Base-by-base conservation (phyloP, 2,329 filamentous ascomycete genomes). In the Penicillium sp. region DNA sequence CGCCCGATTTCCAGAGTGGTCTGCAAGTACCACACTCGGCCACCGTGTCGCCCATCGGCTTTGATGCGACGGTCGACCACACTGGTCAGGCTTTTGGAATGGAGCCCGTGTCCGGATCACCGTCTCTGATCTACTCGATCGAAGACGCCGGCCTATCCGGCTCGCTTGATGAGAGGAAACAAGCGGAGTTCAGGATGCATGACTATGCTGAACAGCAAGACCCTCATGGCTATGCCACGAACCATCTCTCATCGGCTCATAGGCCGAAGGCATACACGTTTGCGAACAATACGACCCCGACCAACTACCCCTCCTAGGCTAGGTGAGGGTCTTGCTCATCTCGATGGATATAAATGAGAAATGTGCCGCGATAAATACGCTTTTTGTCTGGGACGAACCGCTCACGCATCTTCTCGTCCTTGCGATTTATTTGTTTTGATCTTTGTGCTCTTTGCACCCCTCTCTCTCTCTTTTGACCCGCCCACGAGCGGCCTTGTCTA, bases 141-240 rank as follows among this genome's bases (percentile, higher is more conserved):
- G 68, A 68, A 42, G 63, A 68, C 37, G 58, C 63, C 9, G 67
- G 63, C 15, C 62, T 70, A 48, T 55, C 59, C 5, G 59, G 54
- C 32, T 62, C 57, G 42, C 61, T 60, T 40, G 59, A 57, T 30
- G 69, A 73, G 12, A 54, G 68, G 34, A 72, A 71, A 60, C 62
- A 61, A 30, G 67, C 68, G 1, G 72, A 76, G 55, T 77, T 77
- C 54, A 66, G 69, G 50, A 75, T 77, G 43, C 71, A 74, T 43
- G 75, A 77, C 52, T 78, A 75, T 52, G 69, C 73, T 10, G 68
- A 76, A 51, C 75, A 78, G 52, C 70, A 73, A 48, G 67, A 75
- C 55, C 68, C 69, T n/a, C 71, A 75, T 55, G 69, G 70, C 18
- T 72, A 70, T 51, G 67, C 70, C 37, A 68, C 74, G n/a, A 71